These are phyloP conservation scores for Cutaneotrichosporon spelunceum DNA, from an alignment of 1,284 basidiomycete genomes.

Conservation along the genomic window DNA sequence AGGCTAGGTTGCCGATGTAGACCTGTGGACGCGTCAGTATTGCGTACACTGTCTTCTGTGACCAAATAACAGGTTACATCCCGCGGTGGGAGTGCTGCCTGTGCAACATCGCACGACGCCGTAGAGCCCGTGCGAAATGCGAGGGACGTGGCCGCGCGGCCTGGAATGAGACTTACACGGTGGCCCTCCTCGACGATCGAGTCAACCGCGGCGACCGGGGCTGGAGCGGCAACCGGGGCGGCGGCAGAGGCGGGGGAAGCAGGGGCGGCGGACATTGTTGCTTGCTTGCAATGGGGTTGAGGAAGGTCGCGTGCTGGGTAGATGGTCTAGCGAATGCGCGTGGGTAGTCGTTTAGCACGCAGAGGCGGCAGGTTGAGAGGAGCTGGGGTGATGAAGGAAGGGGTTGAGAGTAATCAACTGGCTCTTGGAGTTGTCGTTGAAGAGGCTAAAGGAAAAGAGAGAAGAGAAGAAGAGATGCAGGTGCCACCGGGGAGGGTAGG, in stretches of 20 bases:
- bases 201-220: constrained; percentile 15
- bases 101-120: constrained; percentile 1
- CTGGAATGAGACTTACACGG: constrained; percentile 26
- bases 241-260: constrained; percentile 10
- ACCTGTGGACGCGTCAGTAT: constrained; percentile 32
- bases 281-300: constrained; percentile 11
- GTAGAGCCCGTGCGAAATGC: constrained; percentile 3
- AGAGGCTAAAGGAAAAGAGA: constrained; percentile 30
- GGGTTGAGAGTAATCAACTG: constrained; percentile 10
- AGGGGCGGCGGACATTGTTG: constrained; percentile 24
- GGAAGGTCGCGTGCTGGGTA: constrained; percentile 14
- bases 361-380: constrained; percentile 11
- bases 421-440: constrained; percentile 27
- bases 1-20: constrained; percentile 51
- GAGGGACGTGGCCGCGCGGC: not conserved
- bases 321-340: constrained; percentile 8
- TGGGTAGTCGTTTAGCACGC: constrained; percentile 16
- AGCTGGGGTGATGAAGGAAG: constrained; percentile 12
- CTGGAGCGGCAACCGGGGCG: constrained; percentile 8
- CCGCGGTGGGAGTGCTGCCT: not conserved
- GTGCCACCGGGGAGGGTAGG: not conserved
- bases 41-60: not conserved
- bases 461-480: not conserved
- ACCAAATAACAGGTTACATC: not conserved
- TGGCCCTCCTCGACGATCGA: constrained; percentile 19